These are phyloP conservation scores for Chlamydomonas schloesseri DNA, from an alignment of 139 green algal genomes.

Conservation along the genomic window DNA sequence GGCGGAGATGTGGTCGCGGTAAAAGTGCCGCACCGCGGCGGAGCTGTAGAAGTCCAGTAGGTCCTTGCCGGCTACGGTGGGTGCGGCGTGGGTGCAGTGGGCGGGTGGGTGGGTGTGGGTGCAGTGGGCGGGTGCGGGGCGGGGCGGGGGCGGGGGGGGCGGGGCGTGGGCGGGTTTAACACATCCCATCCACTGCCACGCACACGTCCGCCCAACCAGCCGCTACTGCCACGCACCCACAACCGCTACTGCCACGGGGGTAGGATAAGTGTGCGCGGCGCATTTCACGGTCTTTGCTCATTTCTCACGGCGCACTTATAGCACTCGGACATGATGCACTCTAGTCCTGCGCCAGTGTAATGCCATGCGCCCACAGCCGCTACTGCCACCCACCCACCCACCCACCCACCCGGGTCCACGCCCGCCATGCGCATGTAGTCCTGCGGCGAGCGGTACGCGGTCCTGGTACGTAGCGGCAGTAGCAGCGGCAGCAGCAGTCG, in stretches of 20 bases:
- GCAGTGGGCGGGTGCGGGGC: not conserved
- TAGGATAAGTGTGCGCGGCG: no score
- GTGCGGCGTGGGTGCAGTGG: not conserved
- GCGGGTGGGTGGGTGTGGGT: not conserved
- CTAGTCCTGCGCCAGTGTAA: no score
- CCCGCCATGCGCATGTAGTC: conserved; percentile 31
- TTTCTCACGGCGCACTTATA: no score
- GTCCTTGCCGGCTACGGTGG: not conserved
- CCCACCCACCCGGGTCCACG: conserved; percentile 9
- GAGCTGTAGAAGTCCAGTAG: conserved; percentile 24
- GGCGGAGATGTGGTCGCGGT: conserved; percentile 32
- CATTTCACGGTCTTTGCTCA: no score
- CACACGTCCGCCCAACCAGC: not conserved
- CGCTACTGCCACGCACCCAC: not conserved
- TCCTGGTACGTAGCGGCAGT: no score
- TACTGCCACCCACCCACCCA: not conserved
- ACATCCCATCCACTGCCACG: not conserved
- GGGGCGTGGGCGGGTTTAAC: not conserved
- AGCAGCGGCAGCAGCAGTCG: no score
- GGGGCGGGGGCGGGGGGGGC: not conserved
- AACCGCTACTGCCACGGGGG: no score
- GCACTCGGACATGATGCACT: no score
- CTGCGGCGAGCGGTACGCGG: conserved; percentile 41
- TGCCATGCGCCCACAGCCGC: no score
- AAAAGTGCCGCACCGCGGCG: not conserved